Conservation (phyloP, 2,329 filamentous ascomycete genomes). For the Cercospora canescens region DNA sequence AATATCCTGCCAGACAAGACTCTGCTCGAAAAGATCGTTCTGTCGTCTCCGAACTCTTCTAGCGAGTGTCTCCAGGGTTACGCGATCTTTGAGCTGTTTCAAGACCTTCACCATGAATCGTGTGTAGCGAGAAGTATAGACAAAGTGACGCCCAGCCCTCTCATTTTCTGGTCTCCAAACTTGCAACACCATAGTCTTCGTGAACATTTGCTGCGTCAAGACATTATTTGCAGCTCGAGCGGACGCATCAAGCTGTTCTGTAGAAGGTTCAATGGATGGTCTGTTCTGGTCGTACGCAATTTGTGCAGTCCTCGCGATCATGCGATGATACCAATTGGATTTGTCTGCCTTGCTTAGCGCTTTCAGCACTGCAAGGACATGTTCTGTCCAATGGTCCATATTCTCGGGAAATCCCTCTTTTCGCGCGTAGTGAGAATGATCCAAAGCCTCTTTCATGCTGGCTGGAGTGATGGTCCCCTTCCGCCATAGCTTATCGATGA, state of each 20-base stretch:
- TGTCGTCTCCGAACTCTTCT: constrained; percentile 79
- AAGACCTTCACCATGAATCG: constrained; percentile 77
- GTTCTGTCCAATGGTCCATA: constrained; percentile 57
- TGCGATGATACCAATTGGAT: constrained; percentile 92
- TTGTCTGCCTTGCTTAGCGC: constrained; percentile 72
- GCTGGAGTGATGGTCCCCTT: constrained; percentile 41
- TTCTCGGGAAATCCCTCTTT: constrained; percentile 50
- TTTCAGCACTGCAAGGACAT: constrained; percentile 64
- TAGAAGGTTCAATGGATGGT: background rate
- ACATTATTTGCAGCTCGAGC: constrained; percentile 70
- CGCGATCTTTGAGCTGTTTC: constrained; percentile 71
- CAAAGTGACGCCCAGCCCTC: constrained; percentile 80
- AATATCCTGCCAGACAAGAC: constrained; percentile 62
- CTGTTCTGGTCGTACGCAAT: constrained; percentile 56
- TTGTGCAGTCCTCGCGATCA: constrained; percentile 72
- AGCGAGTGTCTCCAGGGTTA: constrained; percentile 74
- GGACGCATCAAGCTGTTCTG: constrained; percentile 36
- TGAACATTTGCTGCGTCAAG: constrained; percentile 81
- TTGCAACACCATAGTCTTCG: constrained; percentile 91
- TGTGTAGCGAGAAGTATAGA: constrained; percentile 86
- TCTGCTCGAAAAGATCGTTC: constrained; percentile 68
- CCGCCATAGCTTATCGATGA: constrained; percentile 77
- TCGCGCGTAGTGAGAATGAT: constrained; percentile 56
- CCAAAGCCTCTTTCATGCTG: constrained; percentile 52
- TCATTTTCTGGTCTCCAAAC: constrained; percentile 95